Base-by-base conservation (phyloP, 371 early-diverging fungal species). In the Apophysomyces ossiformis region DNA sequence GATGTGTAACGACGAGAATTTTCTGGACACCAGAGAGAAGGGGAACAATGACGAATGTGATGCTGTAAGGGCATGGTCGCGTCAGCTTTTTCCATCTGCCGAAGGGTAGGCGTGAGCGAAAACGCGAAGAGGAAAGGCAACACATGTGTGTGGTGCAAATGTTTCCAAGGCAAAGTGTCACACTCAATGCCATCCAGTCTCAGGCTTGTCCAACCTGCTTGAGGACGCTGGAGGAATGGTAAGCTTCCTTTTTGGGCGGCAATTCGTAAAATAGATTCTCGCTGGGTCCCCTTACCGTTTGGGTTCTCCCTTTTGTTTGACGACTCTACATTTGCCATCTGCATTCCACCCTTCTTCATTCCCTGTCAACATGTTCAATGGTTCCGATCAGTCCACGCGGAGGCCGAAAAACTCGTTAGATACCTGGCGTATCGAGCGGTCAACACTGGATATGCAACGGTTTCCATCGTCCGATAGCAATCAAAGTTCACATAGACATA, bases 271-370 rank as follows among this genome's bases (percentile, higher is more conserved):
- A 50, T 50, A 50, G 54, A 26, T 50, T 50, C 54, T 50, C 54
- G 54, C 54, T 50, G 54, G 54, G 54, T 50, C 54, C 54, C 54
- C 54, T 50, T 50, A 50, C 54, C 54, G 54, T 50, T 50, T 50
- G 54, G 21, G 54, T 50, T 50, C 54, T 50, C 54, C 54, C 54
- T 50, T 50, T 50, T 50, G 54, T 50, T 50, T 50, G 54, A 50
- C 54, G 54, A 50, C 54, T 50, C 54, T 21, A 50, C 54, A 50
- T 50, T 50, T 21, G 54, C 54, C 54, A 50, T 50, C 54, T 50
- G 9, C 18, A 21, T 50, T 50, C 21, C 21, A 50, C 21, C 54
- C 54, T 50, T 50, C 54, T 50, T 50, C 54, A 50, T 50, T 50
- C 21, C 21, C 54, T 50, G 54, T 50, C 54, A 50, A 18, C 21